Conservation (phyloP, 495 filamentous ascomycete genomes). For the Aspergillus bridgeri region DNA sequence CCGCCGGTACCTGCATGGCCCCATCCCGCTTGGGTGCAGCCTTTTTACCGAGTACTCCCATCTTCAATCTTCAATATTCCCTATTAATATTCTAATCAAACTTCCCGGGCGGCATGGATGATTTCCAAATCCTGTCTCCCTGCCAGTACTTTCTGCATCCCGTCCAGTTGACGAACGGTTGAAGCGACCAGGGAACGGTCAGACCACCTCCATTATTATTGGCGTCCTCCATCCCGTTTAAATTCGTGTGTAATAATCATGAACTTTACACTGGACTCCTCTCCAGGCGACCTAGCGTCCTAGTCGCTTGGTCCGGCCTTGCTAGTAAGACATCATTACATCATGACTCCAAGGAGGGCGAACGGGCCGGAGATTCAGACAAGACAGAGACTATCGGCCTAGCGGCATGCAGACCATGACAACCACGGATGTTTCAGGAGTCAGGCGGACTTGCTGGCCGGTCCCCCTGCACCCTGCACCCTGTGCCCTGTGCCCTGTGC, state of each 20-base stretch:
- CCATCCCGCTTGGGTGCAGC: no score
- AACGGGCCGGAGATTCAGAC: background rate
- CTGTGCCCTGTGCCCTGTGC: background rate
- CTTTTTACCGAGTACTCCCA: no score
- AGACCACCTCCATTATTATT: background rate
- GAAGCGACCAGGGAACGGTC: background rate
- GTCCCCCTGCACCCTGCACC: background rate
- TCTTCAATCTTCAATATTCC: no score
- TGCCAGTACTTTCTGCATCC: background rate
- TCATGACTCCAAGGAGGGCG: background rate
- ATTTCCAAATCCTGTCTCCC: background rate
- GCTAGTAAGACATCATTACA: constrained; percentile 1
- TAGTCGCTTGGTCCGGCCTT: no score
- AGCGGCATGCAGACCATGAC: background rate
- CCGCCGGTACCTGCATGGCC: no score
- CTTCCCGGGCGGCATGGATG: background rate
- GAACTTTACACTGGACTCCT: no score
- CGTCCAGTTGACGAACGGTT: background rate
- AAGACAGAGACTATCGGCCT: background rate
- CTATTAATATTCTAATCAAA: no score
- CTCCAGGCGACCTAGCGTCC: no score
- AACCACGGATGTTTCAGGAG: constrained; percentile 6
- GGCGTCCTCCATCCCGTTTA: no score
- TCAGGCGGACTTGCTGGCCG: background rate
- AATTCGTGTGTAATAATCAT: no score